Evolutionary conservation across 495 filamentous ascomycete species (phyloP).

Genomic region (Barbatosphaeria neglecta): DNA sequence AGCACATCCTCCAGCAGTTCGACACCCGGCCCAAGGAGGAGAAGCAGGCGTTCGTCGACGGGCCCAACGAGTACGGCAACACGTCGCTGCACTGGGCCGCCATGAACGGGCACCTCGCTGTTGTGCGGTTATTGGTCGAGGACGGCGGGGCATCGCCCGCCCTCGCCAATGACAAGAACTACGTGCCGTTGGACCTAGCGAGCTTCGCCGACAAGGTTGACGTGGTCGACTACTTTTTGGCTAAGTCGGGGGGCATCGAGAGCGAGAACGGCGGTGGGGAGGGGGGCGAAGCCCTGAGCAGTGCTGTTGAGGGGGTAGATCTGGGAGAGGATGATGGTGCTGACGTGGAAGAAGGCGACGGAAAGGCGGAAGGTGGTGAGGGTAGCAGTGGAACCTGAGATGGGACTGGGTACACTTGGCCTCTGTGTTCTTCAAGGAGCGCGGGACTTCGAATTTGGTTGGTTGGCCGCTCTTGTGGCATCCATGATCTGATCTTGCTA

Average conservation of each 20-base stretch:
- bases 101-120: conserved; percentile 70
- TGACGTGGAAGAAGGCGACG: background rate
- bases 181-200: conserved; percentile 77
- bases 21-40: conserved; percentile 13
- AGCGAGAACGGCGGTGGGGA: conserved; percentile 24
- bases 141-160: conserved; percentile 56
- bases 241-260: conserved; percentile 43
- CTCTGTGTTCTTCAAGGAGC: too few species aligned
- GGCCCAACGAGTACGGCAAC: conserved; percentile 69
- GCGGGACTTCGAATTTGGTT: too few species aligned
- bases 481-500: too few species aligned
- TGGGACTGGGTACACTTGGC: too few species aligned
- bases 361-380: background rate
- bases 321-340: background rate
- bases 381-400: background rate
- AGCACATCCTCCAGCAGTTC: conserved; percentile 25
- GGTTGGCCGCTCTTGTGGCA: background rate
- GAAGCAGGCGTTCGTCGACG: conserved; percentile 45
- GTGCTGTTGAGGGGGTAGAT: background rate
- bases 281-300: conserved; percentile 8
- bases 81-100: conserved; percentile 89
- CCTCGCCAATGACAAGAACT: conserved; percentile 67
- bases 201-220: conserved; percentile 58
- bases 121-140: conserved; percentile 63
- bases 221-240: conserved; percentile 55